phyloP scores from a whole-genome alignment of 257 asterid genomes.

The Lycium barbarum region DNA sequence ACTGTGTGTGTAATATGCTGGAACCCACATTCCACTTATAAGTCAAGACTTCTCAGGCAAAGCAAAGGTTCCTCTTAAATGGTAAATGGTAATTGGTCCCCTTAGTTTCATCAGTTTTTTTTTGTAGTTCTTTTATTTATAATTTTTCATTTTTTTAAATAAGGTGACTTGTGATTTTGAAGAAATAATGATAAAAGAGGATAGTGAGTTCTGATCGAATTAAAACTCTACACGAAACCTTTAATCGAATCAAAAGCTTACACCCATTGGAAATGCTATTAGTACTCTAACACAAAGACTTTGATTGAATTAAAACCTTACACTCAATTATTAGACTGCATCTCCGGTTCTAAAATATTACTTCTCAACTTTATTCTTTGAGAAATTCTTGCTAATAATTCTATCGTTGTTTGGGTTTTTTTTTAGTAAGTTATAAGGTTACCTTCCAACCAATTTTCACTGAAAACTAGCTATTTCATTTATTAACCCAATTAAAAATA shows the following conservation, averaged over 20 bases:
- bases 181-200: conserved; percentile 8
- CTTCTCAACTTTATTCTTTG: not conserved
- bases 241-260: not conserved
- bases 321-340: not conserved
- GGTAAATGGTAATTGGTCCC: conserved; percentile 33
- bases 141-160: not conserved
- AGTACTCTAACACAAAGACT: not conserved
- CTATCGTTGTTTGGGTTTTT: not conserved
- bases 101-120: conserved; percentile 18
- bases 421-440: not conserved
- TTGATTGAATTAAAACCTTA: not conserved
- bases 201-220: not conserved
- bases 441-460: not conserved
- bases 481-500: no score
- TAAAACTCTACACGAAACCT: not conserved
- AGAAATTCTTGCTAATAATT: not conserved
- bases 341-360: not conserved
- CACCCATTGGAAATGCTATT: not conserved
- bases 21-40: conserved; percentile 44
- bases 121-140: not conserved
- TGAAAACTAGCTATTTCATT: no score
- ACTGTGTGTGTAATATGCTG: not conserved
- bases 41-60: conserved; percentile 42
- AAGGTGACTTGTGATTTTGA: not conserved
- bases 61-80: conserved; percentile 31